Base-by-base conservation (phyloP, 352 stramenopile genomes). In the Pythium angustatum region DNA sequence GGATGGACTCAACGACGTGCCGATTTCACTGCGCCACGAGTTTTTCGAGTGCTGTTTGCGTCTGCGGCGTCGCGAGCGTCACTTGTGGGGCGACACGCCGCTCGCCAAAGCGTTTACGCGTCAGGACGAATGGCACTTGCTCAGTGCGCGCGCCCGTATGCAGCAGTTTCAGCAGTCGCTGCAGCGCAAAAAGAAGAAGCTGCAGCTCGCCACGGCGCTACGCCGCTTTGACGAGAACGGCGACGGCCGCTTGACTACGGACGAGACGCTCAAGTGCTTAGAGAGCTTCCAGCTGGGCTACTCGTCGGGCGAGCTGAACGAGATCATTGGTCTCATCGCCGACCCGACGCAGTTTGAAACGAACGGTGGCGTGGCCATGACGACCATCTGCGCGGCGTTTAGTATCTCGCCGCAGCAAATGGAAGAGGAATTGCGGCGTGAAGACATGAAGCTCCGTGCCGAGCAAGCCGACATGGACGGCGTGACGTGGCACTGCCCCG, bases 31-130 rank as follows among this genome's bases (percentile, higher is more conserved):
- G 24, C 87, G 88, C 6, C 83, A 94, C 58, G 82, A 93, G 38
- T 96, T 97, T 61, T 97, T 96, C 55, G 75, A 87, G 62, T 83
- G 81, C 50, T 82, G 77, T 7, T 62, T 96, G 77, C 77, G 96
- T 45, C 58, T 99, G 85, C 89, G 97, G 17, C 87, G 97, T 19
- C 88, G 98, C 30, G 97, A 99, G 69, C 96, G 97, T 34, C 94
- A 97, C 44, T 69, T 98, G 65, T 98, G 93, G 69, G 93, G 94
- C 38, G 96, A 97, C 55, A 98, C 96, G 21, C 92, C 96, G 9
- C 77, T 99, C 15, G 97, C 96, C 6, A 99, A 99, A 69, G 87
- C 99, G 2, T 99, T 99, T 45, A 98, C 94, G 24, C 93, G 90
- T 30, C 85, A 96, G 30, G 96, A 98, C 73, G 97, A 99, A 76